Base-by-base conservation (phyloP, 2,329 filamentous ascomycete species). In the Diaporthe eres region DNA sequence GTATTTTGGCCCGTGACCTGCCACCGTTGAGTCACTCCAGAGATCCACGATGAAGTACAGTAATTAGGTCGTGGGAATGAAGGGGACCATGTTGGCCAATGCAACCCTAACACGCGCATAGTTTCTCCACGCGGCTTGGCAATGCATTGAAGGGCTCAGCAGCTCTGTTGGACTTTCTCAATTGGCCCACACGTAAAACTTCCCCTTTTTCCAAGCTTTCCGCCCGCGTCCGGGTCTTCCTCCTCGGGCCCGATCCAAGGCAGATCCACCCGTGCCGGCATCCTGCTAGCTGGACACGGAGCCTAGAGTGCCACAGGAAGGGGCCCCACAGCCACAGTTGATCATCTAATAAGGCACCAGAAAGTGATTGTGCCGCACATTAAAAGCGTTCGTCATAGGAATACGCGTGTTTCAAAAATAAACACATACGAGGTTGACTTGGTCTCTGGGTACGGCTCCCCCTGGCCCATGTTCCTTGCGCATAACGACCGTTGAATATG, bases 141-240 rank as follows among this genome's bases (percentile, higher is more conserved):
- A 65, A 65, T 65, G 47, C 39, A 28, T 31, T 13, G 63, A 17
- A 34, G 47, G 9, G 31, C 31, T 22, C 47, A 39, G n/a, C 22
- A n/a, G 22, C 19, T 67, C n/a, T 10, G 17, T 39, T 68, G 15
- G 37, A 37, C 39, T 8, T 28, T 19, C 25, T 19, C 34, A 37
- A 68, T 68, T 68, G 63, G 63, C 12, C 34, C n/a, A 37, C 6
- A n/a, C 28, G 63, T 3, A 37, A 53, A 53, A n/a, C 31, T 53
- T 68, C 63, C 47, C 63, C 63, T 68, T 53, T 53, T 53, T 68
- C 63, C 53, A 53, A 68, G 47, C 63, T 44, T 68, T 68, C 63
- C 47, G 63, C 34, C 34, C 34, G 34, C 8, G 34, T 34, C 34
- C 34, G 34, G 31, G 28, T 19, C 47, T 53, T 68, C 63, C 31